These are phyloP conservation scores for Sporisorium graminicola DNA, from an alignment of 1,284 basidiomycete genomes.

Conservation along the genomic window DNA sequence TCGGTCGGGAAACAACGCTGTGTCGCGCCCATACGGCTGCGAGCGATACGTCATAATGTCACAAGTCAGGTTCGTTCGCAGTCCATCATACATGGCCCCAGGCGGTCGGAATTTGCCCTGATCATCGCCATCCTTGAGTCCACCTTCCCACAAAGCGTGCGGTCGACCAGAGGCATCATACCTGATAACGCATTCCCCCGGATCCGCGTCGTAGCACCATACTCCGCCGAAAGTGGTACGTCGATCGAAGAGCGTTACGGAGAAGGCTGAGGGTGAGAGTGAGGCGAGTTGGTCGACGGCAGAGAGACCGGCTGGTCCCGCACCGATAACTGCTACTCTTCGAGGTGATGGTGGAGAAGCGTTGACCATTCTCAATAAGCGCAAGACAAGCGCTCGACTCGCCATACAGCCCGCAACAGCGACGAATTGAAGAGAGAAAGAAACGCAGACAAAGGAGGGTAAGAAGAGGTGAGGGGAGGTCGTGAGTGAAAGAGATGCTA, in stretches of 20 bases:
- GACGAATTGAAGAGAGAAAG: background rate
- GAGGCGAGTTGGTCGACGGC: slow-evolving; percentile 70
- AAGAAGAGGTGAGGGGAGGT: background rate
- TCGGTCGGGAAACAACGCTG: slow-evolving; percentile 45
- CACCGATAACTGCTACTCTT: slow-evolving; percentile 71
- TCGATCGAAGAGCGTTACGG: slow-evolving; percentile 54
- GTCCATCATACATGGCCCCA: slow-evolving; percentile 65
- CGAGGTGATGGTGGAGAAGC: background rate
- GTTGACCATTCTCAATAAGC: background rate
- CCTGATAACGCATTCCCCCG: slow-evolving; percentile 59
- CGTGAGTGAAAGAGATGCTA: background rate
- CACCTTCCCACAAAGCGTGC: slow-evolving; percentile 14
- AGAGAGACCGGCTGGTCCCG: slow-evolving; percentile 71
- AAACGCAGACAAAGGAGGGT: background rate
- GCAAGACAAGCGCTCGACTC: background rate
- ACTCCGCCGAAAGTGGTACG: slow-evolving; percentile 44
- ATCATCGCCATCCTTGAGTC: slow-evolving; percentile 22
- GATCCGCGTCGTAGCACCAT: slow-evolving; percentile 55
- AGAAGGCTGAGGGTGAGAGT: background rate
- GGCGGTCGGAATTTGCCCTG: slow-evolving; percentile 17
- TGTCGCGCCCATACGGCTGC: slow-evolving; percentile 47
- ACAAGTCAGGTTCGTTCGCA: slow-evolving; percentile 66
- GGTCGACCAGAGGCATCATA: slow-evolving; percentile 49
- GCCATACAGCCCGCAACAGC: background rate
- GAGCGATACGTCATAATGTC: slow-evolving; percentile 69